phyloP scores from a whole-genome alignment of 106 monocot species.

The Narthecium ossifragum region DNA sequence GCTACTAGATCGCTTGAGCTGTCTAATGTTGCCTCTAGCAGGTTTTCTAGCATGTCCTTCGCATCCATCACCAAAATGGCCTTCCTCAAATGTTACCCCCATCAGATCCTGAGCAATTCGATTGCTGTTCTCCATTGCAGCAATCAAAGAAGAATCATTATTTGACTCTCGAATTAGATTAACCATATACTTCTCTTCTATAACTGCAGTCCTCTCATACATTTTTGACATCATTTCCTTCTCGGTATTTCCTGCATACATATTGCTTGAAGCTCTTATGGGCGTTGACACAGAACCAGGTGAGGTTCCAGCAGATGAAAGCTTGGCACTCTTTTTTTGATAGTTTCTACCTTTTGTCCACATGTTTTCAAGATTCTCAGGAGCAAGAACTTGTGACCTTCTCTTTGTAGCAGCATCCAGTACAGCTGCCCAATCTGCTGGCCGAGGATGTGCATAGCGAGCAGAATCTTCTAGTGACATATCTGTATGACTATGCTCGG shows the following conservation, averaged over 20 bases:
- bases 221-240: constrained; percentile 32
- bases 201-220: constrained; percentile 18
- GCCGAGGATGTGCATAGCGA: constrained; percentile 14
- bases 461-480: constrained; percentile 16
- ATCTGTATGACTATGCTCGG: constrained; percentile 14
- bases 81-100: constrained; percentile 7
- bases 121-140: background rate
- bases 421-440: constrained; percentile 82
- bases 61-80: constrained; percentile 14
- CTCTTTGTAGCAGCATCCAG: constrained; percentile 90
- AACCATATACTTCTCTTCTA: constrained; percentile 40
- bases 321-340: constrained; percentile 57
- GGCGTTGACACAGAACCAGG: constrained; percentile 13
- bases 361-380: constrained; percentile 99
- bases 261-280: constrained; percentile 16
- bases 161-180: constrained; percentile 13
- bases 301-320: constrained; percentile 24
- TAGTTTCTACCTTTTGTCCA: constrained; percentile 99
- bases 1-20: constrained; percentile 53
- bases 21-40: constrained; percentile 10
- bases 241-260: constrained; percentile 11
- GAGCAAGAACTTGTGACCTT: constrained; percentile 88
- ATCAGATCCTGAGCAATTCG: constrained; percentile 19
- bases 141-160: constrained; percentile 10
- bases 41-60: constrained; percentile 18